phyloP scores from a whole-genome alignment of 345 rosid species.

The Lepidium sativum region DNA sequence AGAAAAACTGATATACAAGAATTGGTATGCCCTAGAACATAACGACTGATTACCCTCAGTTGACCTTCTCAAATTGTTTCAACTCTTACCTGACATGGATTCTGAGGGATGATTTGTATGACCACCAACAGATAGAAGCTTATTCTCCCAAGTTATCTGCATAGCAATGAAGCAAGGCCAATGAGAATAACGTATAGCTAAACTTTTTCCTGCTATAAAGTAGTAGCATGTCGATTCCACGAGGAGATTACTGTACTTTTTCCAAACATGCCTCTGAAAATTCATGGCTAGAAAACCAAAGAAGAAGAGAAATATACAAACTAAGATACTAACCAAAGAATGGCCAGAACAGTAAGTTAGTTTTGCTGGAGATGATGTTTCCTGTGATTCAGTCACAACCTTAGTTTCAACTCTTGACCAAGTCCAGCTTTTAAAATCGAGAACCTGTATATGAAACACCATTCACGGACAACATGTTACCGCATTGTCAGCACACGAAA shows the following conservation, averaged over 20 bases:
- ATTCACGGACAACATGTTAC: constrained; percentile 15
- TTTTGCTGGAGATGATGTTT: constrained; percentile 38
- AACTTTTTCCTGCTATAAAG: constrained; percentile 13
- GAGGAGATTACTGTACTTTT: neutral
- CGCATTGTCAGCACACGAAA: neutral
- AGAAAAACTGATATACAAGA: neutral
- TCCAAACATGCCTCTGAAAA: constrained; percentile 1
- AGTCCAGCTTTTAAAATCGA: constrained; percentile 84
- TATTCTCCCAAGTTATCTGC: constrained; percentile 83
- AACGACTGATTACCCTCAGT: neutral
- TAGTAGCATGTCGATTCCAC: constrained; percentile 7
- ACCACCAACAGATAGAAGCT: constrained; percentile 79
- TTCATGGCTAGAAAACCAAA: constrained; percentile 3
- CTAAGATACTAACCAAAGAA: constrained; percentile 64
- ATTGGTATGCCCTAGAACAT: neutral
- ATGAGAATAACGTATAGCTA: neutral
- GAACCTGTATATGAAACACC: constrained; percentile 46
- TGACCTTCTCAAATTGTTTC: neutral
- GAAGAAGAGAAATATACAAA: neutral
- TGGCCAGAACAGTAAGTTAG: constrained; percentile 83
- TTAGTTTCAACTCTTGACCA: constrained; percentile 84
- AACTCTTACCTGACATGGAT: constrained; percentile 51
- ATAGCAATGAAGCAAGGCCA: constrained; percentile 21
- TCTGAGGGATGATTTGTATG: constrained; percentile 83
- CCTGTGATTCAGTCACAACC: constrained; percentile 43